These are phyloP conservation scores for Diplodia sapinea DNA, from an alignment of 2,329 filamentous ascomycete species.

Conservation along the genomic window DNA sequence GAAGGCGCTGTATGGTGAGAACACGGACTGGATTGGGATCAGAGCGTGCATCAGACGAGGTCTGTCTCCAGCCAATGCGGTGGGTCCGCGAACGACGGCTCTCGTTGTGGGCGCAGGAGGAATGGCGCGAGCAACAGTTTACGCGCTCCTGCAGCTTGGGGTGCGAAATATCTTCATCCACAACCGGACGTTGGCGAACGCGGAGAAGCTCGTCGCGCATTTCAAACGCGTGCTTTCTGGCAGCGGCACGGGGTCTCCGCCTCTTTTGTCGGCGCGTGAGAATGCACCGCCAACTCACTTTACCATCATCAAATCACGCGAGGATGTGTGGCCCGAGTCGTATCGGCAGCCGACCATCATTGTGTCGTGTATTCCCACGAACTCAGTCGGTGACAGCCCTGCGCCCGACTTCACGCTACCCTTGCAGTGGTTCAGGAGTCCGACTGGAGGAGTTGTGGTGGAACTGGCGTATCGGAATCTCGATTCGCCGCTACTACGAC, in stretches of 20 bases:
- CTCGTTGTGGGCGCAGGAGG: constrained; percentile 67
- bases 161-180: constrained; percentile 77
- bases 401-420: constrained; percentile 75
- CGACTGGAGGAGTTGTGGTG: constrained; percentile 76
- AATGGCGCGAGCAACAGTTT: constrained; percentile 79
- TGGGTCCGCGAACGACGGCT: constrained; percentile 58
- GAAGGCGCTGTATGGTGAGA: constrained; percentile 75
- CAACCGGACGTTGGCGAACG: constrained; percentile 72
- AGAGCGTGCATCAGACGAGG: constrained; percentile 73
- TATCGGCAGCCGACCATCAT: constrained; percentile 73
- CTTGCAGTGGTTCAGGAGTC: constrained; percentile 70
- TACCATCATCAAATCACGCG: constrained; percentile 63
- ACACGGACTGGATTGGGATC: constrained; percentile 83
- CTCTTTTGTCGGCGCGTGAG: constrained; percentile 33
- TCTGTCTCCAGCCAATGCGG: constrained; percentile 71
- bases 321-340: constrained; percentile 68
- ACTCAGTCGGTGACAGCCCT: constrained; percentile 66
- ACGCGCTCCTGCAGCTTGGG: constrained; percentile 77
- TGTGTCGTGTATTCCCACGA: constrained; percentile 76
- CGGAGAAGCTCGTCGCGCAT: constrained; percentile 70
- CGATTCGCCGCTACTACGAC: constrained; percentile 71
- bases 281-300: constrained; percentile 52
- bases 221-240: constrained; percentile 58
- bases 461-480: constrained; percentile 76
- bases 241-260: constrained; percentile 6